Evolutionary conservation across 2,329 filamentous ascomycete genomes (phyloP).

Genomic region (Aureobasidium sp.): DNA sequence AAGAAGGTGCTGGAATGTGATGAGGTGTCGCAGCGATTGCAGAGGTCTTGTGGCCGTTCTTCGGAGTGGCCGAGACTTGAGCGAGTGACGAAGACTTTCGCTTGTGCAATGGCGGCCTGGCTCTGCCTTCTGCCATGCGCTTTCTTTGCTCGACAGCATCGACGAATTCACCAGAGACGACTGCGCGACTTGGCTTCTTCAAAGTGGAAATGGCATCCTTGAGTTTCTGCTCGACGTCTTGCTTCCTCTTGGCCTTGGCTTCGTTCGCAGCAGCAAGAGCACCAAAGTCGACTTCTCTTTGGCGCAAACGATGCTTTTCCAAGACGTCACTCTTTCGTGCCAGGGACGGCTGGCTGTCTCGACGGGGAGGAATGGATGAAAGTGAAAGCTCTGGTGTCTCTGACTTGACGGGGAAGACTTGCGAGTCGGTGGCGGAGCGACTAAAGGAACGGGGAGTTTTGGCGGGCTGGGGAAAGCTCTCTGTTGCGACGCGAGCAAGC

Average conservation of each 20-base stretch:
- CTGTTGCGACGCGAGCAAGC: slow-evolving; percentile 55
- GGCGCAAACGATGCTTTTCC: slow-evolving; percentile 28
- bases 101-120: slow-evolving; percentile 22
- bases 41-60: slow-evolving; percentile 27
- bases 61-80: slow-evolving; percentile 39
- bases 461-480: slow-evolving; percentile 45
- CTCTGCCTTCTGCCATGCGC: slow-evolving; percentile 26
- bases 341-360: slow-evolving; percentile 8
- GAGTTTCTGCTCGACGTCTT: slow-evolving; percentile 61
- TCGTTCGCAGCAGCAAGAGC: slow-evolving; percentile 49
- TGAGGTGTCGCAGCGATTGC: slow-evolving; percentile 25
- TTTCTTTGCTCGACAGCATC: slow-evolving; percentile 59
- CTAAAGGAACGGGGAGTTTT: slow-evolving; percentile 56
- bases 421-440: slow-evolving; percentile 56
- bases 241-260: slow-evolving; percentile 57
- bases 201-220: slow-evolving; percentile 66
- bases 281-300: slow-evolving; percentile 49
- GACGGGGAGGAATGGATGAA: slow-evolving; percentile 36
- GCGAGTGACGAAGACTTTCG: slow-evolving; percentile 23
- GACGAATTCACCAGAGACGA: slow-evolving; percentile 59
- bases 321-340: slow-evolving; percentile 17
- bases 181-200: slow-evolving; percentile 67
- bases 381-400: slow-evolving; percentile 48
- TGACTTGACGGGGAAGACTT: slow-evolving; percentile 49
- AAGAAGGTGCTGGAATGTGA: slow-evolving; percentile 23